Conservation (phyloP, 441 rosid species). For the Flueggea neowawraea region DNA sequence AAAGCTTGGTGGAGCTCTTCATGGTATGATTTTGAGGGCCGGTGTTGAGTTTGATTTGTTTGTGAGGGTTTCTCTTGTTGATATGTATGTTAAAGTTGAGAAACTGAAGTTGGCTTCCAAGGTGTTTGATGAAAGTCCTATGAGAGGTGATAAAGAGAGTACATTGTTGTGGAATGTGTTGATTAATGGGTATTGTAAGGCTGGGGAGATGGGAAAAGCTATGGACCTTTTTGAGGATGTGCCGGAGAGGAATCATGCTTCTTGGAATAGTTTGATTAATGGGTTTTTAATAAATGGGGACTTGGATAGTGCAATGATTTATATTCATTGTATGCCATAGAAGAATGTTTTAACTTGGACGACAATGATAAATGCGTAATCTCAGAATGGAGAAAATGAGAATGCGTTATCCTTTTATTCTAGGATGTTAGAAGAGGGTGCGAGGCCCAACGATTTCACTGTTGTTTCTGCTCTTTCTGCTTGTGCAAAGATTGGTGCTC, state of each 20-base stretch:
- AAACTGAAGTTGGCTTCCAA: constrained; percentile 28
- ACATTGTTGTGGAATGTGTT: constrained; percentile 62
- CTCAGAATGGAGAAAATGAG: constrained; percentile 29
- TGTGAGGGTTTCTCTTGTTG: constrained; percentile 44
- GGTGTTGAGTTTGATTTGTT: constrained; percentile 45
- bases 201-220: constrained; percentile 42
- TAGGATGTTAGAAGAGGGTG: constrained; percentile 45
- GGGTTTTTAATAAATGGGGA: constrained; percentile 40
- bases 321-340: constrained; percentile 46
- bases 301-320: constrained; percentile 32
- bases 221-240: constrained; percentile 40
- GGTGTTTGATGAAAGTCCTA: constrained; percentile 67
- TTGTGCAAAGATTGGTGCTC: constrained; percentile 63
- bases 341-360: constrained; percentile 61
- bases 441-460: constrained; percentile 46
- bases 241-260: constrained; percentile 42
- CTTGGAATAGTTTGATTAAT: constrained; percentile 63
- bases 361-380: constrained; percentile 46
- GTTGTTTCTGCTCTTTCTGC: constrained; percentile 57
- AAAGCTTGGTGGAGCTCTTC: constrained; percentile 38
- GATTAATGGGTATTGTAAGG: constrained; percentile 56
- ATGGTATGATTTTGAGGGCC: constrained; percentile 35
- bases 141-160: constrained; percentile 23
- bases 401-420: constrained; percentile 46
- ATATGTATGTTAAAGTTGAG: constrained; percentile 45